phyloP scores from a whole-genome alignment of 371 early-diverging fungal genomes.

The Conidiobolus incongruus region DNA sequence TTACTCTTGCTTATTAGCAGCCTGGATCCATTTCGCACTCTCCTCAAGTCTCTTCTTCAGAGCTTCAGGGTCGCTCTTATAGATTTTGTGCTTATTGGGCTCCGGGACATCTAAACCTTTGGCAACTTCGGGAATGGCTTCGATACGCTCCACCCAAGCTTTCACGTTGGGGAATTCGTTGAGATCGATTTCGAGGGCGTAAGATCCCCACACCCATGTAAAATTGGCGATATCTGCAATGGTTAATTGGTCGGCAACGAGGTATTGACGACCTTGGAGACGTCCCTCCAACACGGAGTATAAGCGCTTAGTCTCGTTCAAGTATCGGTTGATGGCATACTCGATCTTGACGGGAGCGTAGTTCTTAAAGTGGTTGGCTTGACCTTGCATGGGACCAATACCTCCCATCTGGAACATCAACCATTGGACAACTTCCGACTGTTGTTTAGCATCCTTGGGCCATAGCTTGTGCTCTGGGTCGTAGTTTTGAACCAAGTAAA shows the following conservation, averaged over 20 bases:
- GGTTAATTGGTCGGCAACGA: conserved; percentile 10
- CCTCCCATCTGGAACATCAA: too few species aligned
- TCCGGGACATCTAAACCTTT: conserved; percentile 8
- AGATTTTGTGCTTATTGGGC: not conserved
- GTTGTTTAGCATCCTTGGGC: conserved; percentile 14
- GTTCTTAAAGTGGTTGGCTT: not conserved
- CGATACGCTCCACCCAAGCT: conserved; percentile 4
- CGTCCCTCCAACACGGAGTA: conserved; percentile 3
- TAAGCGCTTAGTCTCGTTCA: not conserved
- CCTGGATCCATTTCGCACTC: conserved; percentile 2
- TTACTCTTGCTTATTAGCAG: too few species aligned
- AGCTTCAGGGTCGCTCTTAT: not conserved
- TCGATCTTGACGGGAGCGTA: not conserved
- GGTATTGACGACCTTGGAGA: conserved; percentile 10
- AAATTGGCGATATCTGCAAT: not conserved
- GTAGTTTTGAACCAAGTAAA: conserved; percentile 19
- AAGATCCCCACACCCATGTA: not conserved
- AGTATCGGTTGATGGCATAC: not conserved
- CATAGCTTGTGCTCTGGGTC: conserved; percentile 16
- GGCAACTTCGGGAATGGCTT: not conserved
- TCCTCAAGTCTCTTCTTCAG: not conserved
- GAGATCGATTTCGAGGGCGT: not conserved
- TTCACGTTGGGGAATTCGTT: conserved; percentile 3
- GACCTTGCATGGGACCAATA: too few species aligned
- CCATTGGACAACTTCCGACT: conserved; percentile 15